Evolutionary conservation across 495 filamentous ascomycete genomes (phyloP), one percentile per base, ranked within the genome.

Genomic region (Neurospora sp.): DNA sequence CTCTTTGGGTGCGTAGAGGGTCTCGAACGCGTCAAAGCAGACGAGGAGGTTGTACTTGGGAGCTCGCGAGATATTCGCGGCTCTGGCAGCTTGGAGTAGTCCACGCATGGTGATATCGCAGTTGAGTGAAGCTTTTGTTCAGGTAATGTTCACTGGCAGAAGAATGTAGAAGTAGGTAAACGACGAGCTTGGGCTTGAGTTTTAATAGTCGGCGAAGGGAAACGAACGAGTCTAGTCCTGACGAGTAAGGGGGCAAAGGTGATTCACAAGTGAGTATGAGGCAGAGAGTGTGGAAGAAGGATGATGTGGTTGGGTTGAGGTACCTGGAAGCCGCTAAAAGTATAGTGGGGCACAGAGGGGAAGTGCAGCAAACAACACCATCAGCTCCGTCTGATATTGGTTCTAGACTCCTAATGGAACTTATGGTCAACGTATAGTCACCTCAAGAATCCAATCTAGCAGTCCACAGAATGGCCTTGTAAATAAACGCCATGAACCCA

Each of bases 11-110:
- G 83, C 80, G 81, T 93, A 93, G 41, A 95, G 83, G 1, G 93
- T 95, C 4, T 87, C 89, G 72, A 94, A 94, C 68, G 91, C 93
- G 80, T 95, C 92, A 73, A 95, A 88, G 71, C 74, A 91, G 68
- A 93, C 80, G 38, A 92, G 83, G 12, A 91, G 86, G 39, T 85
- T 87, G 71, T 40, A 75, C 68, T 75, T 74, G n/a, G 77, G 53
- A 65, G 53, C 53, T 1, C 53, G 53, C 22, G 53, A 65, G 6
- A 65, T 65, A 65, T 9, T 65, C 53, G 53, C 53, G 53, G 53
- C 27, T 65, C 27, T 65, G 53, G 53, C 53, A 27, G 53, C 53
- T 35, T 65, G 27, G 14, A 65, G 53, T 16, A 61, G 0, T 31
- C 53, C 53, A 35, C 14, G 12, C 53, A 65, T 65, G 6, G 22